phyloP scores from a whole-genome alignment of 352 stramenopile species.

The Pythium aphanidermatum region DNA sequence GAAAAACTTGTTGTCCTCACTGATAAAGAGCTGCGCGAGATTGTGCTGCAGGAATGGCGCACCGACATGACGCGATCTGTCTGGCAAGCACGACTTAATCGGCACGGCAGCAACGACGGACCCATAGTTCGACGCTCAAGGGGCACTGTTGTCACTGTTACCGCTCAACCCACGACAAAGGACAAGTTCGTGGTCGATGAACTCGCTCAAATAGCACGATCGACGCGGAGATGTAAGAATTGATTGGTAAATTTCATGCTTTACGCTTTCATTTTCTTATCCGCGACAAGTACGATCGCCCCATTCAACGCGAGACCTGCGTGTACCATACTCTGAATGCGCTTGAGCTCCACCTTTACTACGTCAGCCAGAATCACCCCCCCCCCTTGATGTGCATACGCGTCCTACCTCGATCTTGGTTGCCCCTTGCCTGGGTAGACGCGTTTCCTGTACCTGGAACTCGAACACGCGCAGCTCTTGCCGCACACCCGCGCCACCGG shows the following conservation, averaged over 20 bases:
- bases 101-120: conserved; percentile 45
- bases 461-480: too few relatives aligned
- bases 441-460: neutral
- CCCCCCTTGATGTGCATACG: too few relatives aligned
- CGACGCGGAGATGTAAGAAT: neutral
- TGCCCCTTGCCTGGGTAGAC: too few relatives aligned
- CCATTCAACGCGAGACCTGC: too few relatives aligned
- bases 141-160: conserved; percentile 43
- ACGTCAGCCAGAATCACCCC: too few relatives aligned
- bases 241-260: neutral
- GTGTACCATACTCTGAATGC: too few relatives aligned
- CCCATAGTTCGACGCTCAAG: conserved; percentile 44
- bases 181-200: conserved; percentile 13
- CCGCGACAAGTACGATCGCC: too few relatives aligned
- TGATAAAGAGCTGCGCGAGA: conserved; percentile 35
- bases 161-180: conserved; percentile 16
- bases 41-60: conserved; percentile 58
- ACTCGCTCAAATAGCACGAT: conserved; percentile 6
- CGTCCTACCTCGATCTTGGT: too few relatives aligned
- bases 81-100: conserved; percentile 51
- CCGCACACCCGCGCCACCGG: too few relatives aligned
- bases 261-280: too few relatives aligned
- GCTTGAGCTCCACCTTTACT: too few relatives aligned
- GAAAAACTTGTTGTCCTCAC: conserved; percentile 22
- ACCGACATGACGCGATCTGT: conserved; percentile 49